Base-by-base conservation (phyloP, 78 protist species). In the Guillardia theta region DNA sequence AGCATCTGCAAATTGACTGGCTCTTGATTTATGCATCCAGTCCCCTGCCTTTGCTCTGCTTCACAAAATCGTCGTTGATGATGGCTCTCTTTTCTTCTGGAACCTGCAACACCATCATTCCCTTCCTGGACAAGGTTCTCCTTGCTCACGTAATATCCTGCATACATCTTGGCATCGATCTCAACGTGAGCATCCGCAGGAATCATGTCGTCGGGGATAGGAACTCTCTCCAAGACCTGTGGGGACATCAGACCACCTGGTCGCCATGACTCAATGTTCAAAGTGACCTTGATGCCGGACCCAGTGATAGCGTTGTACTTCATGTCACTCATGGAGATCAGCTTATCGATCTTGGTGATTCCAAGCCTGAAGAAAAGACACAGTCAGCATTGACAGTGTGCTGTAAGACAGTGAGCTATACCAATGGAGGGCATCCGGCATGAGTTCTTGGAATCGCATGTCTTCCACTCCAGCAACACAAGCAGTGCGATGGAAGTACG, bases 391-490 rank as follows among this genome's bases (percentile, higher is more conserved):
- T n/a, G n/a, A n/a, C n/a, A n/a, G n/a, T n/a, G n/a, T n/a, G n/a
- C n/a, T n/a, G n/a, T n/a, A n/a, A n/a, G n/a, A n/a, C n/a, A n/a
- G n/a, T n/a, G 10, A n/a, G n/a, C n/a, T n/a, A n/a, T n/a, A n/a
- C 95, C 95, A 93, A 83, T 70, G 95, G 53, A 93, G 93, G 6
- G 87, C 45, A 83, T 93, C 95, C 8, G 95, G 95, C 95, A 93
- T 93, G 45, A 93, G 93, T 54, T 78, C 95, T 30, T 93, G 95
- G 93, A 83, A 93, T 24, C 95, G 95, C 77, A 83, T 46, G 62
- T 93, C 95, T 44, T 93, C 58, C 0, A 88, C 94, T 18, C 95
- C 95, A 4, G 95, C 95, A 24, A 94, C 58, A 15, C n/a, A 5
- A 43, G 50, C 93, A 5, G 95, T 94, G 18, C 94, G 95, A 44